Percentiles rank a stretch among this genome's conserved stretches.
Evolutionary conservation across 768 basidiomycete genomes (phyloP).

Genomic region (Symmetrospora coprosmae): DNA sequence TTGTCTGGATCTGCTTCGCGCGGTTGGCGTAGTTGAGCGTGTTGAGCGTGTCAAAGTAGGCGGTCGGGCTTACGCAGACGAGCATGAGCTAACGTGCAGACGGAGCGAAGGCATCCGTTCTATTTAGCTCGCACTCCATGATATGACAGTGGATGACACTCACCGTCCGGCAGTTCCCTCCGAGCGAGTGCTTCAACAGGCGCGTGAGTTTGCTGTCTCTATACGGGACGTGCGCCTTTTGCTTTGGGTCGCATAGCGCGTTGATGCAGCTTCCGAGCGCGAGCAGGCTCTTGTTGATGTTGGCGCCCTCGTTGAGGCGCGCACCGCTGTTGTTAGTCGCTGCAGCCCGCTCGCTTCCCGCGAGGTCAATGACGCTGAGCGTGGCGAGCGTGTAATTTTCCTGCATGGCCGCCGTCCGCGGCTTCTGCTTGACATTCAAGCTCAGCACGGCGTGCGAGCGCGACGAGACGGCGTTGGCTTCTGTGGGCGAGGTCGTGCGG

Average conservation of each 20-base stretch:
- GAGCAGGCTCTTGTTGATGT: conserved; percentile 96
- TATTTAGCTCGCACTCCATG: not conserved
- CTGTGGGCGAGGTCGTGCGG: conserved; percentile 82
- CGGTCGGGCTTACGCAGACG: conserved; percentile 89
- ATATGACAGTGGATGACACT: not conserved
- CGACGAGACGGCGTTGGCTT: conserved; percentile 90
- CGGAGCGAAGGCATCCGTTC: not conserved
- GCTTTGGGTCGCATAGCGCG: conserved; percentile 81
- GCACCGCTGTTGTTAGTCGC: conserved; percentile 96
- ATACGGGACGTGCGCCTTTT: conserved; percentile 76
- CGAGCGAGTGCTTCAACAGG: conserved; percentile 89
- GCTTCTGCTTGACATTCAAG: conserved; percentile 77
- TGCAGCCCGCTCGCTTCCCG: conserved; percentile 90
- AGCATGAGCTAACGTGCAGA: conserved; percentile 77
- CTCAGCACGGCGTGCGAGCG: conserved; percentile 95
- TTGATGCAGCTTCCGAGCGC: conserved; percentile 98
- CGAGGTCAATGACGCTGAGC: conserved; percentile 92
- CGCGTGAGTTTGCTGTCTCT: conserved; percentile 97
- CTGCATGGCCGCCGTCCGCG: conserved; percentile 67
- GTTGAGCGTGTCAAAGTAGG: conserved; percentile 97
- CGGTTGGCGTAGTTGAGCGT: conserved; percentile 94
- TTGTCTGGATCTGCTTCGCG: conserved; percentile 96
- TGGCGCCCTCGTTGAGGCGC: conserved; percentile 95
- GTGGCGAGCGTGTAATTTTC: conserved; percentile 75
- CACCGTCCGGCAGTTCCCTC: conserved; percentile 93